These are phyloP conservation scores for Candida nemodendra DNA, from an alignment of 805 yeast genomes.

Conservation along the genomic window DNA sequence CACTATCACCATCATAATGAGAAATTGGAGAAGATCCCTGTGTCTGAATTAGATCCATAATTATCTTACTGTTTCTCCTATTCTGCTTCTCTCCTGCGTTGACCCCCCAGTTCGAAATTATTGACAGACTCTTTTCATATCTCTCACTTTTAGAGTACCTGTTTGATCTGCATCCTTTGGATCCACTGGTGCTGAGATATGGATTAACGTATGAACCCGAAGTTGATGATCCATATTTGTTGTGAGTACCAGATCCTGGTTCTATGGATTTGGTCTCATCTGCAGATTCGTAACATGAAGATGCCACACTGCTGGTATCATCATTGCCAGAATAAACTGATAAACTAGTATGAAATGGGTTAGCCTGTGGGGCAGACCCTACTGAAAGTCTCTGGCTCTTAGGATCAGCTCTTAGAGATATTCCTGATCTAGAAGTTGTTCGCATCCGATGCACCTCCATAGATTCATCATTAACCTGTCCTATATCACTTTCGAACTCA, in stretches of 20 bases:
- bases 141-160: neutral
- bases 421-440: too few relatives aligned
- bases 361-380: too few relatives aligned
- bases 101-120: constrained; percentile 14
- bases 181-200: constrained; percentile 1
- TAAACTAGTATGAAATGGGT: too few relatives aligned
- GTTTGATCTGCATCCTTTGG: neutral
- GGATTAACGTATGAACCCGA: constrained; percentile 8
- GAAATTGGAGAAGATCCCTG: neutral
- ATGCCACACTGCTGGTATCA: constrained; percentile 4
- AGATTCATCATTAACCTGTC: too few relatives aligned
- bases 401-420: too few relatives aligned
- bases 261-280: neutral
- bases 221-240: neutral
- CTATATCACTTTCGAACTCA: too few relatives aligned
- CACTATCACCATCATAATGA: neutral
- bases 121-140: constrained; percentile 8
- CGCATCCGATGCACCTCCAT: too few relatives aligned
- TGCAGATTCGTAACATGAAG: constrained; percentile 6
- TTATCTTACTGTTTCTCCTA: constrained; percentile 11
- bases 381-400: too few relatives aligned
- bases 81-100: constrained; percentile 4
- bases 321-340: too few relatives aligned
- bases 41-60: constrained; percentile 11
- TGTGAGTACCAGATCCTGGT: neutral